phyloP scores from a whole-genome alignment of 495 filamentous ascomycete genomes.

The Penicillium angulare region DNA sequence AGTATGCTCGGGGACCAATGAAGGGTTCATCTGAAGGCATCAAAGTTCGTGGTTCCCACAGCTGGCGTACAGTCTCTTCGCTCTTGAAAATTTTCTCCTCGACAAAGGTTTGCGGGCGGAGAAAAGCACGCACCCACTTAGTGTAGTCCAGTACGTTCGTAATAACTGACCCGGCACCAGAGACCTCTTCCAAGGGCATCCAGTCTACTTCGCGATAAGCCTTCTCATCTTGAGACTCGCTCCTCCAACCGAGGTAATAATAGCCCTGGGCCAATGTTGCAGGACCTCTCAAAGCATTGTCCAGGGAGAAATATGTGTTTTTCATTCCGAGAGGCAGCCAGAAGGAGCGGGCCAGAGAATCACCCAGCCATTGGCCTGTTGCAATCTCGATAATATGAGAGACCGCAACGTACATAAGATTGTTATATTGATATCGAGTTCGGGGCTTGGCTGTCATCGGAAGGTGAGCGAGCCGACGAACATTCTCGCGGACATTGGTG shows the following conservation, averaged over 20 bases:
- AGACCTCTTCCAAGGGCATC: constrained; percentile 13
- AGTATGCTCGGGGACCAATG: constrained; percentile 33
- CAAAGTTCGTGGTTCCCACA: constrained; percentile 12
- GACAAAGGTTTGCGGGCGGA: constrained; percentile 13
- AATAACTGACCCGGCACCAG: constrained; percentile 49
- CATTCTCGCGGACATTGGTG: constrained; percentile 23
- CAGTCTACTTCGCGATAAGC: constrained; percentile 1
- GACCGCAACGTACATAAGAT: constrained; percentile 48
- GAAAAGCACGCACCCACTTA: constrained; percentile 40
- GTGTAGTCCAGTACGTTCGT: constrained; percentile 50
- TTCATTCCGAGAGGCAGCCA: constrained; percentile 50
- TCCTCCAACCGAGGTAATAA: constrained; percentile 6
- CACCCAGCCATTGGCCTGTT: constrained; percentile 38
- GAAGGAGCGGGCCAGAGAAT: constrained; percentile 36
- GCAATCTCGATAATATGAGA: constrained; percentile 35
- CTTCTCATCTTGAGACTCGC: constrained; percentile 1
- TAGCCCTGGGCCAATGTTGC: constrained; percentile 27
- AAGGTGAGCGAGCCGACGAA: constrained; percentile 41
- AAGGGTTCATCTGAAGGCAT: constrained; percentile 6
- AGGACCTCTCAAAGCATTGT: constrained; percentile 25
- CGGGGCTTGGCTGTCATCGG: constrained; percentile 40
- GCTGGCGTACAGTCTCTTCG: neutral
- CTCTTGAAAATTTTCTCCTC: neutral
- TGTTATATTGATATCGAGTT: constrained; percentile 48
- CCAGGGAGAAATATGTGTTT: constrained; percentile 46